These are phyloP conservation scores for Knoxdaviesia capensis DNA, from an alignment of 2,329 filamentous ascomycete genomes.

Conservation along the genomic window DNA sequence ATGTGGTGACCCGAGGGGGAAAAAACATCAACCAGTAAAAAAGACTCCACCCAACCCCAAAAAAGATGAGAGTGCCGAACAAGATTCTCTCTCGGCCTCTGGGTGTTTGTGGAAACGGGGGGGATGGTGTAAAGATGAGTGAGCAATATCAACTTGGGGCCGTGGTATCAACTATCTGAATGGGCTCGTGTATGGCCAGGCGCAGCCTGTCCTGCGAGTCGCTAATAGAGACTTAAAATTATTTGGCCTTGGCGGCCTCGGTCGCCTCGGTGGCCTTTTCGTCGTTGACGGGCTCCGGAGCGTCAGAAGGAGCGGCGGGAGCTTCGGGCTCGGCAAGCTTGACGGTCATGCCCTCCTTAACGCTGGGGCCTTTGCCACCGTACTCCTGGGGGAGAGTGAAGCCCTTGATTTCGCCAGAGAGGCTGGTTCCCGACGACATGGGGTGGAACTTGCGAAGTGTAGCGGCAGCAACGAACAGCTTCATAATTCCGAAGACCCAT, in stretches of 20 bases:
- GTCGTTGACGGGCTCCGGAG: constrained; percentile 1
- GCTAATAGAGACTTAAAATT: too few species aligned
- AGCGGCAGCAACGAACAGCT: constrained; percentile 51
- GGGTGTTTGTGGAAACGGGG: too few species aligned
- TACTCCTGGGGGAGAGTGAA: constrained; percentile 57
- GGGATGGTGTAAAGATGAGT: background rate
- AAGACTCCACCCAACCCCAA: background rate
- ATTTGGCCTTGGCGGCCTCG: constrained; percentile 1
- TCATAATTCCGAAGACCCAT: constrained; percentile 61
- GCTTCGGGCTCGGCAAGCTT: constrained; percentile 8
- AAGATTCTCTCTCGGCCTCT: too few species aligned
- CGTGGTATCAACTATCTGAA: too few species aligned
- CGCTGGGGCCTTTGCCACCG: constrained; percentile 45
- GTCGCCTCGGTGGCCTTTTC: constrained; percentile 2
- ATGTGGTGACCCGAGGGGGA: background rate
- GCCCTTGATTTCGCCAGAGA: constrained; percentile 37
- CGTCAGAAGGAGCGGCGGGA: constrained; percentile 3
- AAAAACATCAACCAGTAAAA: background rate
- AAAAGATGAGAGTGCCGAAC: constrained; percentile 1
- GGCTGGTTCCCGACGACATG: constrained; percentile 48
- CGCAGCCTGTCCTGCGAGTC: too few species aligned
- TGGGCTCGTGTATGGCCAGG: too few species aligned
- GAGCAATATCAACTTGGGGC: background rate
- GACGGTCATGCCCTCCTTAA: constrained; percentile 17
- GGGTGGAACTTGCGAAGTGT: constrained; percentile 67